A percentile compares a stretch with the other conserved stretches of the same genome.
Evolutionary conservation across 495 filamentous ascomycete genomes (phyloP).

Genomic region (Hypomontagnella monticulosa): DNA sequence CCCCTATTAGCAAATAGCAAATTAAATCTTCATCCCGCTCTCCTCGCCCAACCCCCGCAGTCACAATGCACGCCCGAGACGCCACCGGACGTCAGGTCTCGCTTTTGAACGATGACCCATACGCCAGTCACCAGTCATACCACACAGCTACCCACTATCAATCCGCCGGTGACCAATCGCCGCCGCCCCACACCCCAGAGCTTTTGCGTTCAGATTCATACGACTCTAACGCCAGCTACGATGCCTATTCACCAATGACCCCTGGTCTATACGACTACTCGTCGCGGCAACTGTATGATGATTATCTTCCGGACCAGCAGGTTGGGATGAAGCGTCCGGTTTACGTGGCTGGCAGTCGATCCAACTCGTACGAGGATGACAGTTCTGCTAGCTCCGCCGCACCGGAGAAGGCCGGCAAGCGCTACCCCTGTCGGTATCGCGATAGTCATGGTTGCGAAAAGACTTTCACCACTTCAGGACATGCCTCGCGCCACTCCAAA

Average conservation of each 20-base stretch:
- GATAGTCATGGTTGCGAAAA: constrained; percentile 75
- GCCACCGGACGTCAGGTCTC: constrained; percentile 62
- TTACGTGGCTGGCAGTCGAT: constrained; percentile 47
- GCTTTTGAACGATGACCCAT: constrained; percentile 62
- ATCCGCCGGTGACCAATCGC: constrained; percentile 43
- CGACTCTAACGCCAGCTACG: constrained; percentile 62
- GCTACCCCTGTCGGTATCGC: constrained; percentile 72
- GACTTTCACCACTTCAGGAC: constrained; percentile 94
- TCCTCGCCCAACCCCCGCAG: constrained; percentile 16
- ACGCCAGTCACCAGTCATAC: constrained; percentile 43
- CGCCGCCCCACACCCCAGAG: constrained; percentile 57
- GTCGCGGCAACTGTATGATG: constrained; percentile 50
- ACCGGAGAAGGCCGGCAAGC: constrained; percentile 60
- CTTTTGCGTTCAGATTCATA: constrained; percentile 63
- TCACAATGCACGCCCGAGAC: constrained; percentile 59
- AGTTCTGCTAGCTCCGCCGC: constrained; percentile 43
- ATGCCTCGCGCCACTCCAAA: constrained; percentile 95
- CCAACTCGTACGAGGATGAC: constrained; percentile 55
- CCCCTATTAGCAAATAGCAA: constrained; percentile 13
- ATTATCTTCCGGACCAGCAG: constrained; percentile 46
- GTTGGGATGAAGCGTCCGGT: constrained; percentile 39
- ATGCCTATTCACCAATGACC: constrained; percentile 59
- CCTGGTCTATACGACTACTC: constrained; percentile 53
- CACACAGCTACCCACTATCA: constrained; percentile 43
- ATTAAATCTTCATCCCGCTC: constrained; percentile 23